Percentiles rank a stretch among this genome's conserved stretches.
Conservation (phyloP, 345 rosid species). For the Syzygium jambos region DNA sequence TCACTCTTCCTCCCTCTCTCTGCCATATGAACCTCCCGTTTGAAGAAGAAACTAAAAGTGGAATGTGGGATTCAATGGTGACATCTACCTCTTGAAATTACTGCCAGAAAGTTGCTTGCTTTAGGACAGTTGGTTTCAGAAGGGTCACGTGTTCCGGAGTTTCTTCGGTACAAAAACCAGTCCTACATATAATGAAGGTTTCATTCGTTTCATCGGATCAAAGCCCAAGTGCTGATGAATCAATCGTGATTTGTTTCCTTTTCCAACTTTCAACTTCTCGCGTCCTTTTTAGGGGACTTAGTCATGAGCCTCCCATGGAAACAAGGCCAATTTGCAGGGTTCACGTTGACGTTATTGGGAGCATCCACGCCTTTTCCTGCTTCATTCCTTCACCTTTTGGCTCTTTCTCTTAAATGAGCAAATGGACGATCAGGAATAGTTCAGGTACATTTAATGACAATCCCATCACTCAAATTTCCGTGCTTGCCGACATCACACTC, state of each 20-base stretch:
- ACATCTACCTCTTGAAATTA: background rate
- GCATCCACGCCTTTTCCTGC: background rate
- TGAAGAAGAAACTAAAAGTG: background rate
- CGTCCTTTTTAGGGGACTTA: background rate
- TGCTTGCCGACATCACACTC: background rate
- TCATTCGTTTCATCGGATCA: background rate
- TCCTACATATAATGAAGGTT: background rate
- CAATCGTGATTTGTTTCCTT: background rate
- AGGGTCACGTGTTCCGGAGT: background rate
- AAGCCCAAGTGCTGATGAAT: background rate
- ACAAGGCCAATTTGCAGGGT: background rate
- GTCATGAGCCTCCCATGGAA: background rate
- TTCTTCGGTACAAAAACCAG: background rate
- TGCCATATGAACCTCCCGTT: background rate
- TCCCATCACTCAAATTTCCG: background rate
- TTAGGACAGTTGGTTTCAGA: background rate
- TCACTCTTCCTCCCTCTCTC: background rate
- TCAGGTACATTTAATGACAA: background rate
- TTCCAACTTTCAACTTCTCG: background rate
- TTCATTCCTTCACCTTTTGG: background rate
- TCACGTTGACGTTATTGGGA: background rate
- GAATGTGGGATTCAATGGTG: background rate
- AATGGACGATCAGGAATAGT: background rate
- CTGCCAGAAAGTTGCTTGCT: background rate
- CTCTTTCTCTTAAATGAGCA: background rate